A percentile compares a stretch with the other conserved stretches of the same genome.
Conservation (phyloP, 306 rosid species). For the Glycine latifolia region DNA sequence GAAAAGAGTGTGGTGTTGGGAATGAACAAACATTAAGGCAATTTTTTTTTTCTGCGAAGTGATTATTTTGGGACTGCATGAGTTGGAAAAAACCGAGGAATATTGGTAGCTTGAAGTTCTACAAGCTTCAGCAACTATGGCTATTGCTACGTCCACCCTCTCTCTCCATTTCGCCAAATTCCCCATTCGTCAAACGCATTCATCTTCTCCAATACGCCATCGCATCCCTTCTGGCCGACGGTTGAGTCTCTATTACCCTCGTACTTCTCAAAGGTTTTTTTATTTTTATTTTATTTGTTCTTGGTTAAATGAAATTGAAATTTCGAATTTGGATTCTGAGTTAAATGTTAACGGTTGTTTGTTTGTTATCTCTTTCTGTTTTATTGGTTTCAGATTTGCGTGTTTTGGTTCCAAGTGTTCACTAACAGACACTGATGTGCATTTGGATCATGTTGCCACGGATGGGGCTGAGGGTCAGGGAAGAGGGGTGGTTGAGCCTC, state of each 20-base stretch:
- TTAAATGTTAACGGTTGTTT: background rate
- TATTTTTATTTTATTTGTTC: slow-evolving; percentile 2
- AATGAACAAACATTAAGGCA: slow-evolving; percentile 33
- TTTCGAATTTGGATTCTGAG: slow-evolving; percentile 14
- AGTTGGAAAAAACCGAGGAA: slow-evolving; percentile 65
- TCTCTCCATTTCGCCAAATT: slow-evolving; percentile 47
- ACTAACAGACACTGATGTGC: slow-evolving; percentile 67
- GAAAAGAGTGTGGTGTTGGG: background rate
- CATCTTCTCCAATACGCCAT: slow-evolving; percentile 62
- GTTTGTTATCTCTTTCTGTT: background rate
- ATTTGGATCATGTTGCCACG: slow-evolving; percentile 54
- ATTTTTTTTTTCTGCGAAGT: background rate
- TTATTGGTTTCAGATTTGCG: slow-evolving; percentile 57
- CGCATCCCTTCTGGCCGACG: slow-evolving; percentile 69
- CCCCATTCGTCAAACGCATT: slow-evolving; percentile 55
- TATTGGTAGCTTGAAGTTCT: slow-evolving; percentile 68
- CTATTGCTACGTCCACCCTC: slow-evolving; percentile 62
- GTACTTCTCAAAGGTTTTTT: slow-evolving; percentile 51
- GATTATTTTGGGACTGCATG: slow-evolving; percentile 71
- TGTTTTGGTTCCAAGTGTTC: slow-evolving; percentile 72
- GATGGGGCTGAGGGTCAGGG: slow-evolving; percentile 61
- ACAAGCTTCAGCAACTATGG: slow-evolving; percentile 62
- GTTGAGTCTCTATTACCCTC: slow-evolving; percentile 54
- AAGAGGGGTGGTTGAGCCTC: slow-evolving; percentile 57
- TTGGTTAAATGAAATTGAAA: background rate